Percentiles rank a stretch among this genome's conserved stretches.
Conservation (phyloP, 495 filamentous ascomycete species). For the Aspergillus indologenus region DNA sequence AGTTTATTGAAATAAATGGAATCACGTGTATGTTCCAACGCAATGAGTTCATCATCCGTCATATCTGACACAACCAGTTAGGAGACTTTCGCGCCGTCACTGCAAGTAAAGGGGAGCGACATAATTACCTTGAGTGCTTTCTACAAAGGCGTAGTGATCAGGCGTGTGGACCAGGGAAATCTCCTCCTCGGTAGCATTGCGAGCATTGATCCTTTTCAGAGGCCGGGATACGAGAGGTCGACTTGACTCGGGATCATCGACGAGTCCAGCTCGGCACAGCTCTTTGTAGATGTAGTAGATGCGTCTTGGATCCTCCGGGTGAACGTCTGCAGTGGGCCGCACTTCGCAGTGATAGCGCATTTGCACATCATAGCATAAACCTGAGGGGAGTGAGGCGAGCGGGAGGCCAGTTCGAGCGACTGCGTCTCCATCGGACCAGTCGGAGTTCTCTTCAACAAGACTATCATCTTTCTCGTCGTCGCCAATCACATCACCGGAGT, state of each 20-base stretch:
- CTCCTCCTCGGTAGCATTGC: slow-evolving; percentile 72
- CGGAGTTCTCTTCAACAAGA: slow-evolving; percentile 37
- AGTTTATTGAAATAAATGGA: slow-evolving; percentile 87
- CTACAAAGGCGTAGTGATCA: slow-evolving; percentile 74
- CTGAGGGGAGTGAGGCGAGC: slow-evolving; percentile 55
- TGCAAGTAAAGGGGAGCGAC: neutral
- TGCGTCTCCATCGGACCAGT: slow-evolving; percentile 40
- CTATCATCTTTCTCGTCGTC: slow-evolving; percentile 34
- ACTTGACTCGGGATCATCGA: slow-evolving; percentile 54
- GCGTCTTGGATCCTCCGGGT: slow-evolving; percentile 89
- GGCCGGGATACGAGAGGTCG: slow-evolving; percentile 53
- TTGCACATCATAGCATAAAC: slow-evolving; percentile 84
- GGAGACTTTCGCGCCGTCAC: neutral
- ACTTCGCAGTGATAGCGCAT: slow-evolving; percentile 92
- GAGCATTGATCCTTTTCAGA: slow-evolving; percentile 71
- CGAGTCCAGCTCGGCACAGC: slow-evolving; percentile 72
- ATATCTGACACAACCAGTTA: slow-evolving; percentile 35
- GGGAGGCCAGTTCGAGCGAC: slow-evolving; percentile 29
- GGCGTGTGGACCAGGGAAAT: slow-evolving; percentile 72
- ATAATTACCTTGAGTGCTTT: slow-evolving; percentile 50
- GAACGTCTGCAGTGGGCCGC: slow-evolving; percentile 64
- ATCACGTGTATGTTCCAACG: slow-evolving; percentile 63
- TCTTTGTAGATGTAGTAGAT: slow-evolving; percentile 87
- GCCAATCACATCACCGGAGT: slow-evolving; percentile 22
- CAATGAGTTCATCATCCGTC: slow-evolving; percentile 59